phyloP scores from a whole-genome alignment of 345 rosid species.

The Eucalyptus leucophloia region DNA sequence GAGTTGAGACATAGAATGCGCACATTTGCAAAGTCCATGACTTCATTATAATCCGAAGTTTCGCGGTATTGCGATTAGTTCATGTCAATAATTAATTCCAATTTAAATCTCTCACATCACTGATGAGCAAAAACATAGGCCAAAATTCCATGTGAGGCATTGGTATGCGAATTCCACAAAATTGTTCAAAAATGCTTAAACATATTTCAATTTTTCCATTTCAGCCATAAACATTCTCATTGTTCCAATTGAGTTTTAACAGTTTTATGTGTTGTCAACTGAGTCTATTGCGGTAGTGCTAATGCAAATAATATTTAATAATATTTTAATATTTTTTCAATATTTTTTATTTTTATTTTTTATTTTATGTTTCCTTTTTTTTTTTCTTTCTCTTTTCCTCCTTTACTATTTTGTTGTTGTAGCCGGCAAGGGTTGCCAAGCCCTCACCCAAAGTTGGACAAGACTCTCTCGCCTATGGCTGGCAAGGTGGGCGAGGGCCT shows the following conservation, averaged over 20 bases:
- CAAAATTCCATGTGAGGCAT: background rate
- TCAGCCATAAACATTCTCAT: too few relatives aligned
- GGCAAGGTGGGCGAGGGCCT: background rate
- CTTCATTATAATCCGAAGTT: background rate
- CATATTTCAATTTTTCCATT: background rate
- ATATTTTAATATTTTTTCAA: too few relatives aligned
- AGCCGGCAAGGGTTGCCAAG: accelerated
- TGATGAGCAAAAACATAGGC: background rate
- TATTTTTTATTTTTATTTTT: too few relatives aligned
- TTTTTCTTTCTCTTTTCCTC: too few relatives aligned
- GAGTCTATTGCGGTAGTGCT: accelerated
- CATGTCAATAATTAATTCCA: background rate
- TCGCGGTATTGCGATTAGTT: background rate
- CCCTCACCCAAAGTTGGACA: background rate
- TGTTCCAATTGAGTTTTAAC: too few relatives aligned
- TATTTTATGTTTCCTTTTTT: too few relatives aligned
- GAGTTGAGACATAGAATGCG: background rate
- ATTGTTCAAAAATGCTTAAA: background rate
- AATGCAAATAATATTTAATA: too few relatives aligned
- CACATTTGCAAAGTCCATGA: background rate
- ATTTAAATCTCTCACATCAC: background rate
- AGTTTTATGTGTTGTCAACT: too few relatives aligned
- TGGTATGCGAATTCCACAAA: background rate
- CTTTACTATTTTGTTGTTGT: too few relatives aligned
- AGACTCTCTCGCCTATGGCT: background rate